These are phyloP conservation scores for Epichloe scottii DNA, from an alignment of 2,329 filamentous ascomycete species.

Conservation along the genomic window DNA sequence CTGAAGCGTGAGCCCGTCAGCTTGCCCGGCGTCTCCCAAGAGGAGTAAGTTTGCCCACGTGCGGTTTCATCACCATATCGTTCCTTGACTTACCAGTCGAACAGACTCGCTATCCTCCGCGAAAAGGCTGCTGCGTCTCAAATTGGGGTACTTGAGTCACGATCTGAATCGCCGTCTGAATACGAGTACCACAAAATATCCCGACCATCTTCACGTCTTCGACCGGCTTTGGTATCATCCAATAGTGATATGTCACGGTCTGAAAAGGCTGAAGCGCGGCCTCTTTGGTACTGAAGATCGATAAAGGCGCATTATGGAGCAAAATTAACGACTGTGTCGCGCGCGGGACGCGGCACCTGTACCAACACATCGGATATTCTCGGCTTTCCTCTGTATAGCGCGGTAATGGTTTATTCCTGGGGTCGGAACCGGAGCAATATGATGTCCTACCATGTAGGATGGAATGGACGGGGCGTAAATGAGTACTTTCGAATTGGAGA, in stretches of 20 bases:
- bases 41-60: slow-evolving; percentile 36
- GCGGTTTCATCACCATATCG: neutral
- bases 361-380: neutral
- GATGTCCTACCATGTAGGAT: neutral
- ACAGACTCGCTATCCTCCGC: slow-evolving; percentile 35
- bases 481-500: neutral
- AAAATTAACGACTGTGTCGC: neutral
- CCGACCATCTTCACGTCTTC: slow-evolving; percentile 5
- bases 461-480: neutral
- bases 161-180: slow-evolving; percentile 3
- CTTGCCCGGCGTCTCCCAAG: slow-evolving; percentile 43
- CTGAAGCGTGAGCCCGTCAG: slow-evolving; percentile 40
- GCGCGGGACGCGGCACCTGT: neutral
- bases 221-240: neutral
- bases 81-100: neutral
- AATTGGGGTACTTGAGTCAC: slow-evolving; percentile 29
- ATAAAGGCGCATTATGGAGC: neutral
- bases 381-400: neutral
- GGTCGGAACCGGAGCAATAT: neutral
- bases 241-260: neutral
- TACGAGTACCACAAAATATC: slow-evolving; percentile 7
- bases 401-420: neutral
- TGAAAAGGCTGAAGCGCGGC: neutral
- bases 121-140: slow-evolving; percentile 39
- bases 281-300: neutral